Evolutionary conservation across 106 monocot genomes (phyloP), one percentile per base, ranked within the genome.

Genomic region (Hemerocallis citrina): DNA sequence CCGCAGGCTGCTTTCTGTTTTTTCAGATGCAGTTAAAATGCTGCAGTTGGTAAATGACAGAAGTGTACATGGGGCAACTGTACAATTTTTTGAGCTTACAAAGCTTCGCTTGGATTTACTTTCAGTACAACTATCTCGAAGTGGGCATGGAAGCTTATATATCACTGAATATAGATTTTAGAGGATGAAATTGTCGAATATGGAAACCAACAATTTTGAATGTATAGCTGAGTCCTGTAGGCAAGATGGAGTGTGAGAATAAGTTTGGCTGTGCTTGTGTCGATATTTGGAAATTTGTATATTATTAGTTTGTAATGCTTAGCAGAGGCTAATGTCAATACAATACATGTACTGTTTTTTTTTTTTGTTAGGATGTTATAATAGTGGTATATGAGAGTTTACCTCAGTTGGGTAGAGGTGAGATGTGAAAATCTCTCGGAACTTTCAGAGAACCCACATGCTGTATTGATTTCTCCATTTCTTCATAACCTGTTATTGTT

Each of bases 1-100:
- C 32, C 32, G 4, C 2, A 33, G 15, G n/a, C 32, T 16, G 3
- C 32, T n/a, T 55, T 28, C 5, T 8, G 7, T 38, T 31, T 29
- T 49, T 66, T 13, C 54, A 39, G 55, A 67, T 56, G 30, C 30
- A 19, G 21, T 67, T 37, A 10, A 29, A 52, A 39, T 6, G 20
- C 2, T 33, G 32, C n/a, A 6, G 4, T 1, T 5, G 5, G 7
- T 16, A 7, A 32, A 29, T 38, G 11, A 33, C 1, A 6, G 16
- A 3, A 55, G 5, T 55, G 55, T 55, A 6, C 29, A 32, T 29
- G 32, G 15, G 12, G 16, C 1, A 55, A 32, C 22, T 4, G 1
- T 25, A n/a, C 6, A 20, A 50, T 23, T 24, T 23, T 21, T 50
- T 6, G 12, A 25, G 5, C 12, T 32, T 16, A 16, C n/a, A 16